phyloP scores from a whole-genome alignment of 176 grass and related monocot species.

The Oropetium thomaeum region DNA sequence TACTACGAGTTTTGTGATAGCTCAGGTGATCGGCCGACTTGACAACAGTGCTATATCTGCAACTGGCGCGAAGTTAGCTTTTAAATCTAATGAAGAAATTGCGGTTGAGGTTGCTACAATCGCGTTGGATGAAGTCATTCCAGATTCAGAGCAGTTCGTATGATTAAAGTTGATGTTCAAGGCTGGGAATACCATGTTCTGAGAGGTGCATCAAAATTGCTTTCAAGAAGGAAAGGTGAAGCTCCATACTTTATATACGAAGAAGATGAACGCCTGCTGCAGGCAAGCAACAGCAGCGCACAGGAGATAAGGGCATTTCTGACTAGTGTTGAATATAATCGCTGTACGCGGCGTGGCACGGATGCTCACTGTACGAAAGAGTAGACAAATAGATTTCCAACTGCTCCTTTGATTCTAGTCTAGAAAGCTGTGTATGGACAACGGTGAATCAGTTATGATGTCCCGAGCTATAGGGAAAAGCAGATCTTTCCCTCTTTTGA shows the following conservation, averaged over 20 bases:
- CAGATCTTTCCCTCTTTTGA: background rate
- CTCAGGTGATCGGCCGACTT: slow-evolving; percentile 79
- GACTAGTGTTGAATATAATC: slow-evolving; percentile 68
- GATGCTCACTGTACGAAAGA: slow-evolving; percentile 88
- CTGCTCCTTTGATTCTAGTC: background rate
- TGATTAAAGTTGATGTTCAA: slow-evolving; percentile 95
- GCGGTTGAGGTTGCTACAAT: slow-evolving; percentile 72
- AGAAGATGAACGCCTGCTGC: slow-evolving; percentile 80
- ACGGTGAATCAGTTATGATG: slow-evolving; percentile 10
- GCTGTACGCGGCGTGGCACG: slow-evolving; percentile 48
- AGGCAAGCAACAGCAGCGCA: slow-evolving; percentile 78
- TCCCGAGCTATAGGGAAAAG: background rate
- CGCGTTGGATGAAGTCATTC: slow-evolving; percentile 80
- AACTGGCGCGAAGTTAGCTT: slow-evolving; percentile 88
- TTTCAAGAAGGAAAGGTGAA: slow-evolving; percentile 60
- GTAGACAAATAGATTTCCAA: slow-evolving; percentile 34
- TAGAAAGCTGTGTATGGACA: slow-evolving; percentile 8
- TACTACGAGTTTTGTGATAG: slow-evolving; percentile 23
- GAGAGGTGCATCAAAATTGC: background rate
- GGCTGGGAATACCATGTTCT: slow-evolving; percentile 95
- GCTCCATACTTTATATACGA: slow-evolving; percentile 93
- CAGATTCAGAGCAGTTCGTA: slow-evolving; percentile 53
- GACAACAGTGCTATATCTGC: slow-evolving; percentile 98
- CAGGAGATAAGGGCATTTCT: slow-evolving; percentile 80
- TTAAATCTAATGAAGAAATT: slow-evolving; percentile 74